These are phyloP conservation scores for Scheffersomyces segobiensis DNA, from an alignment of 1,139 yeast genomes.

Conservation along the genomic window DNA sequence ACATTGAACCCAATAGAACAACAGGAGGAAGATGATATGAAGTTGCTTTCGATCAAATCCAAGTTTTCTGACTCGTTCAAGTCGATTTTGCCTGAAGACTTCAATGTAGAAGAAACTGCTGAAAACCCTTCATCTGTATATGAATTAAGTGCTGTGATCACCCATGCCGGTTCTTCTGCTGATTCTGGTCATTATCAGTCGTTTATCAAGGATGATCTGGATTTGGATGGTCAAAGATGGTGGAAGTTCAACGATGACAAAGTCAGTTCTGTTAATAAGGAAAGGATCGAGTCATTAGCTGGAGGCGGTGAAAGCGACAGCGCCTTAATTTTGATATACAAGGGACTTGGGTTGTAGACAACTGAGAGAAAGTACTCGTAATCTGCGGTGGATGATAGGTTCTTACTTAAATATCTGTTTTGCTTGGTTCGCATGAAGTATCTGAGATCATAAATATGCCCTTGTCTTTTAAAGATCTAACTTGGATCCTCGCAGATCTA, in stretches of 20 bases:
- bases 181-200: constrained; percentile 98
- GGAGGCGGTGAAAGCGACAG: constrained; percentile 99
- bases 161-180: constrained; percentile 94
- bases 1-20: constrained; percentile 41
- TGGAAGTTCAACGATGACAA: constrained; percentile 94
- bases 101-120: constrained; percentile 43
- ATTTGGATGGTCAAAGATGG: constrained; percentile 73
- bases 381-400: no score
- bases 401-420: no score
- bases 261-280: constrained; percentile 74
- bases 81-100: constrained; percentile 36
- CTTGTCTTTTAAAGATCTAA: background rate
- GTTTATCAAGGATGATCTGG: constrained; percentile 71
- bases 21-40: constrained; percentile 50
- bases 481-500: no score
- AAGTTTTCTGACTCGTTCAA: constrained; percentile 48
- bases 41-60: constrained; percentile 42
- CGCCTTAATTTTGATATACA: constrained; percentile 84
- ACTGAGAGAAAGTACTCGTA: background rate
- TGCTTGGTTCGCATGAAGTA: background rate
- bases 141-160: constrained; percentile 77
- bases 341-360: constrained; percentile 63
- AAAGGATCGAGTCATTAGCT: constrained; percentile 78
- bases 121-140: constrained; percentile 89
- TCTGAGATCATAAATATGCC: background rate